These are phyloP conservation scores for Penicillium goetzii DNA, from an alignment of 495 filamentous ascomycete species.

Conservation along the genomic window DNA sequence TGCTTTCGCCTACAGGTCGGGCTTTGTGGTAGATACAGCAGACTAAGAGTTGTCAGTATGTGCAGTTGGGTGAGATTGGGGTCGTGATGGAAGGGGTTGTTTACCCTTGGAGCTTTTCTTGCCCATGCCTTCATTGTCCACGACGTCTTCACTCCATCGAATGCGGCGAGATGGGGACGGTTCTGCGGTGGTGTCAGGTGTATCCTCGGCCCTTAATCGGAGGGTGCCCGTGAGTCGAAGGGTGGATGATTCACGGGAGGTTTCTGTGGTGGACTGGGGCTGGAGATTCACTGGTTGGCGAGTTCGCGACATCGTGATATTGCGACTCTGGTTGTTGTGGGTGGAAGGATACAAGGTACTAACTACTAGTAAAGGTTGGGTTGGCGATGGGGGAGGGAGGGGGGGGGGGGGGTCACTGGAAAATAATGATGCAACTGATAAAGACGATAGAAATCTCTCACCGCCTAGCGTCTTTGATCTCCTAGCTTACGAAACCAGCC, in stretches of 20 bases:
- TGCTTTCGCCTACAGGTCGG: constrained; percentile 81
- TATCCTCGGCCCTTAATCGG: constrained; percentile 43
- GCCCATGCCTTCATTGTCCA: constrained; percentile 96
- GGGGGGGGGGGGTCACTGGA: neutral
- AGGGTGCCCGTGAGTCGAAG: constrained; percentile 34
- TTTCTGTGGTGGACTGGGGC: constrained; percentile 25
- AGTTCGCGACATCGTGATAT: constrained; percentile 36
- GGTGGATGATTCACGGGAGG: constrained; percentile 22
- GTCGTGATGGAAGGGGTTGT: constrained; percentile 5
- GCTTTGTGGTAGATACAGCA: constrained; percentile 98
- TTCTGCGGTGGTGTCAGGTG: constrained; percentile 18
- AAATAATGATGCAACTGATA: constrained; percentile 18
- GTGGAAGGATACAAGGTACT: neutral
- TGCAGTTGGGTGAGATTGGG: neutral
- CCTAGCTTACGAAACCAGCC: too few relatives aligned
- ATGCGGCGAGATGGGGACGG: constrained; percentile 56
- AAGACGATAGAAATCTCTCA: constrained; percentile 13
- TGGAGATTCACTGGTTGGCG: constrained; percentile 30
- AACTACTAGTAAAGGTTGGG: too few relatives aligned
- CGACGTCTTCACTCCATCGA: constrained; percentile 88
- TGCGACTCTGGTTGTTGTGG: neutral
- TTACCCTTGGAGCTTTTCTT: constrained; percentile 89
- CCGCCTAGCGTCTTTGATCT: too few relatives aligned
- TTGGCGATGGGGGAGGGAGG: too few relatives aligned
- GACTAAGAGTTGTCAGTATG: constrained; percentile 54